Percentiles rank a stretch among this genome's conserved stretches.
phyloP scores from a whole-genome alignment of 2,329 filamentous ascomycete species.

The Thielaviopsis punctulata region DNA sequence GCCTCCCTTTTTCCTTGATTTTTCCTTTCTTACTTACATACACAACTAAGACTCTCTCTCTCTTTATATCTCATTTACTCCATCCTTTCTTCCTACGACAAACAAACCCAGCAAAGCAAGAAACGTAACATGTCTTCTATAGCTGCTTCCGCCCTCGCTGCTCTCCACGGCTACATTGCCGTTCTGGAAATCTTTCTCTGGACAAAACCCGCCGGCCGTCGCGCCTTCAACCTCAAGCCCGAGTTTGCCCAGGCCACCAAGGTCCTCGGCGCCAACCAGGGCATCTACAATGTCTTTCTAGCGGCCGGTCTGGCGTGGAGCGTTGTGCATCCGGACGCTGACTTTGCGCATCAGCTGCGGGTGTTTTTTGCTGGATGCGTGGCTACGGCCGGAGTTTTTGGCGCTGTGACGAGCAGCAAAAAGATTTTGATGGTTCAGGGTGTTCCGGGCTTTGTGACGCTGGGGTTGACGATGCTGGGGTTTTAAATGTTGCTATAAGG shows the following conservation, averaged over 20 bases:
- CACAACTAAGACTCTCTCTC: too few species aligned
- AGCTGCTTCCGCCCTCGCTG: constrained; percentile 23
- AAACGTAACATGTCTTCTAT: constrained; percentile 19
- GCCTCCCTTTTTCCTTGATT: too few species aligned
- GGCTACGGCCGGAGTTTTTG: constrained; percentile 27
- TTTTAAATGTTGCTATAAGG: too few species aligned
- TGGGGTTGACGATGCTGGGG: constrained; percentile 16
- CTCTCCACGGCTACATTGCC: constrained; percentile 31
- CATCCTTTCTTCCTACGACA: background rate
- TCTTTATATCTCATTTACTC: too few species aligned
- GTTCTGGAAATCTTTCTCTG: constrained; percentile 33
- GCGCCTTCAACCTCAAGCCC: constrained; percentile 26
- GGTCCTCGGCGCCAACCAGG: constrained; percentile 31
- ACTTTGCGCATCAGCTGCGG: constrained; percentile 25
- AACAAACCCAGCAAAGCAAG: too few species aligned
- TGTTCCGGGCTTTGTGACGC: constrained; percentile 19
- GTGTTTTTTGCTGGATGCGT: constrained; percentile 32
- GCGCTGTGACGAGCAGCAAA: constrained; percentile 24
- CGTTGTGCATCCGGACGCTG: constrained; percentile 26
- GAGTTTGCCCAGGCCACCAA: constrained; percentile 29
- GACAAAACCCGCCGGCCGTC: constrained; percentile 28
- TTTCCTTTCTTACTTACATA: too few species aligned
- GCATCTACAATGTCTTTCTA: constrained; percentile 36
- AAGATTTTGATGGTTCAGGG: constrained; percentile 29
- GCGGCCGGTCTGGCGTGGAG: constrained; percentile 31